Conservation (phyloP, 345 rosid genomes). For the Ceriops zippeliana region DNA sequence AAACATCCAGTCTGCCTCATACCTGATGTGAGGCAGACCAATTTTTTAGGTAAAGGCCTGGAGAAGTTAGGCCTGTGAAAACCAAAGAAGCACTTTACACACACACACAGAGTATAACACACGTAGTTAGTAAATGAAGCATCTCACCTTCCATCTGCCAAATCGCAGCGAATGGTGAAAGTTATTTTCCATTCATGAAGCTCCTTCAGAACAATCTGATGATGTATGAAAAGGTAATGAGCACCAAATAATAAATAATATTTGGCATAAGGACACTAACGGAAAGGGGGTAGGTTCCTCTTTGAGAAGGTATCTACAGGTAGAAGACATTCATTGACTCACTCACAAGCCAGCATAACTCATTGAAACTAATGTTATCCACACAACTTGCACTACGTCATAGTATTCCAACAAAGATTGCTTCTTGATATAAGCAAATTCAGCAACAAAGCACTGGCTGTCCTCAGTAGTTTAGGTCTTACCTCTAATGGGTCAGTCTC, state of each 20-base stretch:
- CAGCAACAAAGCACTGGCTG: background rate
- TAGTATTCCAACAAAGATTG: background rate
- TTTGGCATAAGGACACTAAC: background rate
- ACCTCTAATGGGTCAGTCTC: slow-evolving; percentile 92
- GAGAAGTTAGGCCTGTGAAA: too few species aligned
- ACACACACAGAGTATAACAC: too few species aligned
- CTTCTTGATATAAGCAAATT: background rate
- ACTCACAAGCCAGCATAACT: background rate
- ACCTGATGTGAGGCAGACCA: too few species aligned
- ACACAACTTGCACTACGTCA: background rate
- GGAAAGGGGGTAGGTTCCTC: too few species aligned
- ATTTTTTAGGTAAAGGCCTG: too few species aligned
- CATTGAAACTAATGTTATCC: background rate
- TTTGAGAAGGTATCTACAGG: too few species aligned
- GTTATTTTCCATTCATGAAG: slow-evolving; percentile 78
- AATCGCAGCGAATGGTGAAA: slow-evolving; percentile 53
- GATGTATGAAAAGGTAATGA: background rate
- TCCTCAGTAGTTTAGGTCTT: background rate
- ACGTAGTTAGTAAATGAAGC: background rate
- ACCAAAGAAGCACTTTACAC: too few species aligned
- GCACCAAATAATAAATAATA: background rate
- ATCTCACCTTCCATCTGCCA: slow-evolving; percentile 74
- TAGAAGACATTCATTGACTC: background rate
- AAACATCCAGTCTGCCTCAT: too few species aligned
- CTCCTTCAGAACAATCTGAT: slow-evolving; percentile 84